These are phyloP conservation scores for Pyronema domesticum DNA, from an alignment of 495 filamentous ascomycete genomes.

Conservation along the genomic window DNA sequence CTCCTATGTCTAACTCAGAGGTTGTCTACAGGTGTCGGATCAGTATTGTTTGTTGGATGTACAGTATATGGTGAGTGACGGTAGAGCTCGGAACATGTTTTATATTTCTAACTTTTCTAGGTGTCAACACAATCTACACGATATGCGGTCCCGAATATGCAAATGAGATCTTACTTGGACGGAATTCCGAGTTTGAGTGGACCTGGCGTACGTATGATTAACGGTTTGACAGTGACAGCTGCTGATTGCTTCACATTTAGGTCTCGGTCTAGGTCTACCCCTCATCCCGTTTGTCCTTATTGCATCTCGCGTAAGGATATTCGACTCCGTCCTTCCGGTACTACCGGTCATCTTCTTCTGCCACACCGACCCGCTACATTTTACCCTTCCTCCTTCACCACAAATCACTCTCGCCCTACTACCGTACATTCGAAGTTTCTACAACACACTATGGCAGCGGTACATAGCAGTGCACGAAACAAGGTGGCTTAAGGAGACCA, in stretches of 20 bases:
- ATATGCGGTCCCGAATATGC: constrained; percentile 24
- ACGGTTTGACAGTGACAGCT: background rate
- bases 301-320: constrained; percentile 22
- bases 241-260: constrained; percentile 4
- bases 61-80: constrained; percentile 19
- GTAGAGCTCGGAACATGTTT: background rate
- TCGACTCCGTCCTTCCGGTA: constrained; percentile 24
- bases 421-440: constrained; percentile 19
- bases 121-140: constrained; percentile 25
- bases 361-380: constrained; percentile 24
- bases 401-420: constrained; percentile 24
- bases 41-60: constrained; percentile 23
- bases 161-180: constrained; percentile 19
- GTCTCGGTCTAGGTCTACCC: constrained; percentile 23
- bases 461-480: constrained; percentile 23
- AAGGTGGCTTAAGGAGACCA: constrained; percentile 22
- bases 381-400: constrained; percentile 24
- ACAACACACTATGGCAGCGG: constrained; percentile 14
- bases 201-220: constrained; percentile 19
- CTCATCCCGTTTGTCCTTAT: constrained; percentile 25
- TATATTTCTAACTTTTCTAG: constrained; percentile 1
- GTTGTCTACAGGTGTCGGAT: constrained; percentile 17
- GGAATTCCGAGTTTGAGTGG: constrained; percentile 22
- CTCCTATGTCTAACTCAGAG: background rate
- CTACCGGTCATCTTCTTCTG: constrained; percentile 24